These are phyloP conservation scores for Cercospora nicotianae DNA, from an alignment of 2,329 filamentous ascomycete species.

Conservation along the genomic window DNA sequence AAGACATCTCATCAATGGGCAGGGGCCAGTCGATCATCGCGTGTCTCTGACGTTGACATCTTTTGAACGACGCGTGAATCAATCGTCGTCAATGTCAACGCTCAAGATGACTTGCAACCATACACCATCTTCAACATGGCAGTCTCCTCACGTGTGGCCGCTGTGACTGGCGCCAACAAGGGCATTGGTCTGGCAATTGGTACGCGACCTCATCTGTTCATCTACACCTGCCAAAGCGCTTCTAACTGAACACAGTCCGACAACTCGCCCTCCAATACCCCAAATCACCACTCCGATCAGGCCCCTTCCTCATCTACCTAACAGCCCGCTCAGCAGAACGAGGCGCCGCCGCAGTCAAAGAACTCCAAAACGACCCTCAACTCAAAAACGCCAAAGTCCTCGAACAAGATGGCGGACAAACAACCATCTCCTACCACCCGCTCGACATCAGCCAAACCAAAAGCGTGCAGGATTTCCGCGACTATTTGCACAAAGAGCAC, in stretches of 20 bases:
- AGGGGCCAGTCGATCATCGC: conserved; percentile 6
- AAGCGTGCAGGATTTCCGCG: conserved; percentile 48
- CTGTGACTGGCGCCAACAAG: conserved; percentile 58
- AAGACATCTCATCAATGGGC: background rate
- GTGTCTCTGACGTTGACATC: conserved; percentile 9
- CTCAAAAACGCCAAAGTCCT: conserved; percentile 52
- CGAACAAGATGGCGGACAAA: conserved; percentile 43
- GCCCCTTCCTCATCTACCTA: conserved; percentile 55
- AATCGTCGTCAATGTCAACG: background rate
- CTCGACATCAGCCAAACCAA: conserved; percentile 51
- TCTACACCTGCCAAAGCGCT: background rate
- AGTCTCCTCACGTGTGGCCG: conserved; percentile 45
- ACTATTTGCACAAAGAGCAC: conserved; percentile 47
- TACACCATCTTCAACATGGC: conserved; percentile 27
- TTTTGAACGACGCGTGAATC: conserved; percentile 5
- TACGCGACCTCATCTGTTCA: conserved; percentile 21
- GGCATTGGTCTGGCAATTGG: conserved; percentile 53
- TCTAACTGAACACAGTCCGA: conserved; percentile 42
- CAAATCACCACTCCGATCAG: conserved; percentile 49
- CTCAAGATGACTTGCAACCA: background rate
- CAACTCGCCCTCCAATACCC: conserved; percentile 57
- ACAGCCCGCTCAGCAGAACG: conserved; percentile 52
- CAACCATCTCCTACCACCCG: conserved; percentile 50
- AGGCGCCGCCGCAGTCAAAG: conserved; percentile 50
- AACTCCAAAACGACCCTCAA: conserved; percentile 47